phyloP scores from a whole-genome alignment of 352 stramenopile species.

The Peronospora destructor region DNA sequence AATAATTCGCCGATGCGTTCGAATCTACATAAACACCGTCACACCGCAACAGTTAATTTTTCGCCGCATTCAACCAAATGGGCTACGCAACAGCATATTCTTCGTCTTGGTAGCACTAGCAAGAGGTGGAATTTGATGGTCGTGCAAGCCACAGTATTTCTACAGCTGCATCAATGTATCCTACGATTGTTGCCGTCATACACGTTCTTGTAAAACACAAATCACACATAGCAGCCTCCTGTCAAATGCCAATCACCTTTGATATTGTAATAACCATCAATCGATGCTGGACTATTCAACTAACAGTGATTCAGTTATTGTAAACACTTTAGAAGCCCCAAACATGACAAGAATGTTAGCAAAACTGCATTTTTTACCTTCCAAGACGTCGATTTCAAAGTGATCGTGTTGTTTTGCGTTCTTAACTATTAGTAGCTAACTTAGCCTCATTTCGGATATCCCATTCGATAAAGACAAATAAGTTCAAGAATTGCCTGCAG shows the following conservation, averaged over 20 bases:
- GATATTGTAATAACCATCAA: constrained; percentile 83
- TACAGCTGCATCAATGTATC: constrained; percentile 78
- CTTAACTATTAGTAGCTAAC: constrained; percentile 1
- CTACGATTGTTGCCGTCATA: constrained; percentile 72
- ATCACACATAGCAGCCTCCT: constrained; percentile 84
- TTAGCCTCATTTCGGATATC: too few species aligned
- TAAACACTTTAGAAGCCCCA: neutral
- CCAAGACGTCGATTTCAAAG: constrained; percentile 31
- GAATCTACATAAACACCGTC: constrained; percentile 45
- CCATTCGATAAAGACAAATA: too few species aligned
- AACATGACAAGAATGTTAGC: neutral
- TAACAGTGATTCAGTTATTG: neutral
- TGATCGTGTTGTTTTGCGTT: constrained; percentile 17
- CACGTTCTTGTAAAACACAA: constrained; percentile 65
- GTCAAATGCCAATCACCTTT: constrained; percentile 82
- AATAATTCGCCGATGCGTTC: constrained; percentile 87
- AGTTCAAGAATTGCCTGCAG: neutral
- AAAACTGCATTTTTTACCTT: constrained; percentile 18
- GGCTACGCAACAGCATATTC: constrained; percentile 65
- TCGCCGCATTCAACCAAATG: neutral
- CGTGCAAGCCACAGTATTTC: constrained; percentile 67
- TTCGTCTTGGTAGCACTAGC: constrained; percentile 83
- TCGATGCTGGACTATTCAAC: constrained; percentile 20
- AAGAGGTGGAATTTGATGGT: constrained; percentile 79
- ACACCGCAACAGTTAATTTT: neutral